Conservation (phyloP, 1,284 basidiomycete genomes). For the Cryptococcus depauperatus region DNA sequence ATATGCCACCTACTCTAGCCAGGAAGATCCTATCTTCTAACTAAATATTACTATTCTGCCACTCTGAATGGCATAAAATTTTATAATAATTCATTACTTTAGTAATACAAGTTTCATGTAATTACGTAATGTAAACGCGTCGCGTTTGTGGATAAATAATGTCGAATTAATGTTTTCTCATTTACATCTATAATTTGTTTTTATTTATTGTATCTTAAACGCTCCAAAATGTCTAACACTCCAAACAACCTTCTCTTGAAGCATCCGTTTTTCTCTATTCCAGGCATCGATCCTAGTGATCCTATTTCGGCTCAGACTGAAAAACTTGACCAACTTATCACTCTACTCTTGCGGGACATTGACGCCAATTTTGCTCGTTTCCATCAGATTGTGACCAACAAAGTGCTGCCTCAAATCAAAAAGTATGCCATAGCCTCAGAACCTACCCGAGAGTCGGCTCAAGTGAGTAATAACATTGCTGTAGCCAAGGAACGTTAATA, state of each 20-base stretch:
- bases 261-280: slow-evolving; percentile 49
- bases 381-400: slow-evolving; percentile 73
- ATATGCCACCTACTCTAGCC: too few relatives aligned
- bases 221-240: neutral
- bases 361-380: slow-evolving; percentile 89
- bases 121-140: too few relatives aligned
- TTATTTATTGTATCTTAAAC: neutral
- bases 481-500: neutral
- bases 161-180: neutral
- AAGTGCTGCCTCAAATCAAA: slow-evolving; percentile 77
- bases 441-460: slow-evolving; percentile 78
- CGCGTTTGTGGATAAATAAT: neutral
- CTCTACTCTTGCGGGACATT: slow-evolving; percentile 68
- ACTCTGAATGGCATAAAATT: too few relatives aligned
- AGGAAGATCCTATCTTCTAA: too few relatives aligned
- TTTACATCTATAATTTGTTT: neutral
- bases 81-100: neutral
- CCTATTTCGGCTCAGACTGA: slow-evolving; percentile 68
- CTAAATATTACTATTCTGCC: too few relatives aligned
- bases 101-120: too few relatives aligned
- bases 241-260: slow-evolving; percentile 25
- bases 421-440: slow-evolving; percentile 76
- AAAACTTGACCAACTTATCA: slow-evolving; percentile 92
- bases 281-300: slow-evolving; percentile 65
- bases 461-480: slow-evolving; percentile 49